These are phyloP conservation scores for Aspergillus cavernicola DNA, from an alignment of 495 filamentous ascomycete species.

Conservation along the genomic window DNA sequence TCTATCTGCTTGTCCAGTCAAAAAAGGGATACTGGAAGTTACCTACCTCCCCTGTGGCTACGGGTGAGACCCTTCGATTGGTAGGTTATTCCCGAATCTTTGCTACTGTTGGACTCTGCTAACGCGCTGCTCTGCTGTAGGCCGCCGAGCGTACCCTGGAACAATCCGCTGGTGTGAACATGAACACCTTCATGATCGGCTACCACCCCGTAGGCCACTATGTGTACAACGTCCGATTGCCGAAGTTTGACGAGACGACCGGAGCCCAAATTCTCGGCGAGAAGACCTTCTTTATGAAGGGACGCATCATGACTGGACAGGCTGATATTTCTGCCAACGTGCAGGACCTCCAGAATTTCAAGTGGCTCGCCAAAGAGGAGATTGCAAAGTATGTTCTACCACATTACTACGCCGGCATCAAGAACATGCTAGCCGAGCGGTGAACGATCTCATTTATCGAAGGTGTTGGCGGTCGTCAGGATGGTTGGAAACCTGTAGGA, in stretches of 20 bases:
- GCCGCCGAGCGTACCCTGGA: constrained; percentile 73
- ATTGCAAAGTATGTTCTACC: constrained; percentile 56
- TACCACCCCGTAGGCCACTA: constrained; percentile 84
- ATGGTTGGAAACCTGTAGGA: not conserved
- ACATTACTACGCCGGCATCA: constrained; percentile 68
- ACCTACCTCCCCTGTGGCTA: constrained; percentile 61
- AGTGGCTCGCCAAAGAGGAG: constrained; percentile 91
- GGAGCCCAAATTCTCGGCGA: constrained; percentile 47
- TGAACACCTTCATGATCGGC: constrained; percentile 99
- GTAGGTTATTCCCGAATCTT: constrained; percentile 48
- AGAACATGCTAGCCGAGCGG: constrained; percentile 75
- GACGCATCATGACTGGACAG: constrained; percentile 94
- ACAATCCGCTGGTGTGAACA: constrained; percentile 80
- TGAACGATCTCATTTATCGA: constrained; percentile 28
- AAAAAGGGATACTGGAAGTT: constrained; percentile 75
- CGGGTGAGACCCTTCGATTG: constrained; percentile 72
- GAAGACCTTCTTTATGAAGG: constrained; percentile 95
- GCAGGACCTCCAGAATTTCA: constrained; percentile 73
- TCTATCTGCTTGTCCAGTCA: constrained; percentile 78
- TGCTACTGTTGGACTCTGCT: not conserved
- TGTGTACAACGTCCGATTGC: constrained; percentile 43
- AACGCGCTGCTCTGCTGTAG: constrained; percentile 42
- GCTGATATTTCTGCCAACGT: constrained; percentile 71
- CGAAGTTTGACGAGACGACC: constrained; percentile 35
- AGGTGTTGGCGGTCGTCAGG: constrained; percentile 13